phyloP scores from a whole-genome alignment of 768 basidiomycete genomes.

The Tylopilus subfusipes region DNA sequence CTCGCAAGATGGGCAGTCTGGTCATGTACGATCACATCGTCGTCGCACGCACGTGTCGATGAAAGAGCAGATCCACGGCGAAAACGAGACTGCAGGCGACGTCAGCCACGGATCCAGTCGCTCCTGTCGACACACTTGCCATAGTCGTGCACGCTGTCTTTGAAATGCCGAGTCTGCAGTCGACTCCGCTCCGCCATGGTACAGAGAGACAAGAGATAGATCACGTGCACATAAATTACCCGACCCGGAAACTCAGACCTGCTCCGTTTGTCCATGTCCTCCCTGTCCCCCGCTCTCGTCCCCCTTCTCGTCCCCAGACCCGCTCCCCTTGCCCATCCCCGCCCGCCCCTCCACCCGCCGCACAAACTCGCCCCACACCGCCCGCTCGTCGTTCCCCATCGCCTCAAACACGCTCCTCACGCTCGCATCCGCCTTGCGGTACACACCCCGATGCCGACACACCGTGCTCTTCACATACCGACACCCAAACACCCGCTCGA shows the following conservation, averaged over 20 bases:
- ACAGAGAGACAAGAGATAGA: not conserved
- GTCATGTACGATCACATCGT: not conserved
- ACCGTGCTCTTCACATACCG: slow-evolving; percentile 74
- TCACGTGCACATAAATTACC: slow-evolving; percentile 20
- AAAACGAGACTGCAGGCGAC: slow-evolving; percentile 23
- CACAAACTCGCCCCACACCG: slow-evolving; percentile 69
- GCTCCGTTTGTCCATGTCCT: slow-evolving; percentile 1
- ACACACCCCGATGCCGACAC: slow-evolving; percentile 66
- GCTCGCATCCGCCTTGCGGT: slow-evolving; percentile 51
- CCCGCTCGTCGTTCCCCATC: slow-evolving; percentile 52
- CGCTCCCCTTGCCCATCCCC: slow-evolving; percentile 27
- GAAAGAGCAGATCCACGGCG: slow-evolving; percentile 41
- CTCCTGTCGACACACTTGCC: no score
- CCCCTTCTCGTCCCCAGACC: slow-evolving; percentile 22
- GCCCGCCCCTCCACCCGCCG: slow-evolving; percentile 54
- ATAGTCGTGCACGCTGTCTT: slow-evolving; percentile 42
- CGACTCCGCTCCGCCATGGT: slow-evolving; percentile 10
- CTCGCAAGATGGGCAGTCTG: not conserved
- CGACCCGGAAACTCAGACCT: not conserved
- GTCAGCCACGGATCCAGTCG: not conserved
- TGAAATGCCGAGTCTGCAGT: slow-evolving; percentile 27
- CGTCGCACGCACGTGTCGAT: slow-evolving; percentile 61
- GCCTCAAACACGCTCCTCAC: slow-evolving; percentile 51
- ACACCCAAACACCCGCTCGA: slow-evolving; percentile 67
- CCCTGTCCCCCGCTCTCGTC: slow-evolving; percentile 13